Evolutionary conservation across 179 eudicot species (phyloP).

Genomic region (Silene coronaria): DNA sequence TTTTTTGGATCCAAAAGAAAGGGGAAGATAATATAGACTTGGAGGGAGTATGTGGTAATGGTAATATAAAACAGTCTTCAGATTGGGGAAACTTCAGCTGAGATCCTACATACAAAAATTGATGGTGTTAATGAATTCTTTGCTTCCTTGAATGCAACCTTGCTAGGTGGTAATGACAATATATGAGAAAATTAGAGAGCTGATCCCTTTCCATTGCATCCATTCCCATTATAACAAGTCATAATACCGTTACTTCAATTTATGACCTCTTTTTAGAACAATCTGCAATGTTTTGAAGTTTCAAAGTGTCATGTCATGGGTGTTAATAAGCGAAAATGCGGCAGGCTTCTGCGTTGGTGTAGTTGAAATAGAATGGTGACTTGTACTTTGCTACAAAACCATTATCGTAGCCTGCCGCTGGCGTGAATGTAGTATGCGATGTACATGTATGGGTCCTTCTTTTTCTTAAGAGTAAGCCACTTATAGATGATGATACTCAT

Average conservation of each 20-base stretch:
- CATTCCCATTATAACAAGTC: background rate
- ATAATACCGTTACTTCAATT: background rate
- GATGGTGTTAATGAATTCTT: background rate
- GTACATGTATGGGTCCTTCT: background rate
- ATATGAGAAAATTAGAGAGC: background rate
- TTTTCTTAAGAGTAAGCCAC: background rate
- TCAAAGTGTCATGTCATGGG: background rate
- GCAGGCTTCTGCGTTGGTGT: background rate
- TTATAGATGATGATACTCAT: background rate
- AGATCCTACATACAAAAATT: background rate
- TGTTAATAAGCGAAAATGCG: background rate
- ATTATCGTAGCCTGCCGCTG: background rate
- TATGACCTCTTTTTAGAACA: background rate
- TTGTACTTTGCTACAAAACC: slow-evolving; percentile 10
- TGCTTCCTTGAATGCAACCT: background rate
- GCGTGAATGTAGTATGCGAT: slow-evolving; percentile 9
- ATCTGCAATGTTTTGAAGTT: background rate
- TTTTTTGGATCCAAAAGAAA: no score
- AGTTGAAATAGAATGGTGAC: background rate
- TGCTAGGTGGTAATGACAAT: background rate
- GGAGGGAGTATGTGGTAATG: background rate
- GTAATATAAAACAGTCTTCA: background rate
- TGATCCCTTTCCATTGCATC: background rate
- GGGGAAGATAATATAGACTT: no score
- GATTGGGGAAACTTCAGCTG: background rate